Conservation (phyloP, 2,329 filamentous ascomycete species). For the Monosporascus cannonballus region DNA sequence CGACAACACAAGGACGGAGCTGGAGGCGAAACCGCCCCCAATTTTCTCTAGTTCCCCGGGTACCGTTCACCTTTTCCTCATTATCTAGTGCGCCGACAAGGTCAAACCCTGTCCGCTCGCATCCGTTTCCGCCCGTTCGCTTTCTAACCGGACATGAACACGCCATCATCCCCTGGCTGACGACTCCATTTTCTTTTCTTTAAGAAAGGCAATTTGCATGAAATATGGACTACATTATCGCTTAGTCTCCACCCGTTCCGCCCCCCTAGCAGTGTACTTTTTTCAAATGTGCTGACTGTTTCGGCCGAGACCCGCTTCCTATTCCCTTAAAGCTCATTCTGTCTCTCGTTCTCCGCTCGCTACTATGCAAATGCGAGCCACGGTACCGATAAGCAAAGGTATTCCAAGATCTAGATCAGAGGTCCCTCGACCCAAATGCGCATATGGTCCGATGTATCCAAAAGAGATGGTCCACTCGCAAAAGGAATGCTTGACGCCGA, state of each 20-base stretch:
- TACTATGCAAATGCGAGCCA: constrained; percentile 9
- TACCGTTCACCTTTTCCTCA: too few relatives aligned
- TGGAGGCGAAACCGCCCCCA: too few relatives aligned
- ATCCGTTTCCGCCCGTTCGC: background rate
- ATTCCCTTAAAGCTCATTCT: background rate
- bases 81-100: too few relatives aligned
- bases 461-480: constrained; percentile 4
- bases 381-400: constrained; percentile 8
- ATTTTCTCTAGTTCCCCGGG: too few relatives aligned
- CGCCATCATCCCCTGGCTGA: background rate
- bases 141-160: background rate
- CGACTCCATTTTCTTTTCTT: background rate
- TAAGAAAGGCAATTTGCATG: background rate
- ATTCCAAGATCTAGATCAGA: constrained; percentile 14
- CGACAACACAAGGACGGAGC: too few relatives aligned
- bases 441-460: constrained; percentile 5
- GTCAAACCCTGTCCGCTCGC: too few relatives aligned
- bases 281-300: constrained; percentile 4
- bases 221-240: background rate
- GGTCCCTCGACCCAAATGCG: constrained; percentile 7
- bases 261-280: background rate
- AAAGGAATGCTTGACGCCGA: constrained; percentile 4
- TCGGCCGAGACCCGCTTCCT: background rate
- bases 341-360: background rate
- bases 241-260: background rate